Evolutionary conservation across 768 basidiomycete genomes (phyloP).

Genomic region (Mrakia frigida): DNA sequence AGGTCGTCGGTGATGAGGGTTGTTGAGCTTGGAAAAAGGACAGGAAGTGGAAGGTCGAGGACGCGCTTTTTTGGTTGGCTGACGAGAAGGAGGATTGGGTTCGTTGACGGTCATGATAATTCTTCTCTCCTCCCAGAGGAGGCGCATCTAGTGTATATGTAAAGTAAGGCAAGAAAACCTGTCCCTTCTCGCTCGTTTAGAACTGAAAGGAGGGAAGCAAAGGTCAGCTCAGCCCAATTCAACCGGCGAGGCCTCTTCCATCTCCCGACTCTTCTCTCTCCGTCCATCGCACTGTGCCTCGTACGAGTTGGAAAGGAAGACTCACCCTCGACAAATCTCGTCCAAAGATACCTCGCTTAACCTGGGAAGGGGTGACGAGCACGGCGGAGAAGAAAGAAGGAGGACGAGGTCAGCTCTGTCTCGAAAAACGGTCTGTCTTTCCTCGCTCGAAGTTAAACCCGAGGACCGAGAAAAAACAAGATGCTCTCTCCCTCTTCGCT

Average conservation of each 20-base stretch:
- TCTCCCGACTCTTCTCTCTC: background rate
- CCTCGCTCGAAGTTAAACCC: background rate
- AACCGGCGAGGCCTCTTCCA: too few species aligned
- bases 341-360: constrained; percentile 30
- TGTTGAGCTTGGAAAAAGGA: too few species aligned
- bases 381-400: background rate
- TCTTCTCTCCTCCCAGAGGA: too few species aligned
- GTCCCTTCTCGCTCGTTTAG: background rate
- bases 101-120: too few species aligned
- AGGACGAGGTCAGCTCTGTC: background rate
- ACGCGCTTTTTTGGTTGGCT: too few species aligned
- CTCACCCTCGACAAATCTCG: constrained; percentile 27
- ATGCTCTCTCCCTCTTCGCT: background rate
- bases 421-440: background rate
- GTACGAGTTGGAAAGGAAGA: background rate
- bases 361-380: background rate
- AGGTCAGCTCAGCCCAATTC: background rate
- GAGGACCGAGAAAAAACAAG: background rate
- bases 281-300: background rate
- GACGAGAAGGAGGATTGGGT: too few species aligned
- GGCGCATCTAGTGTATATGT: background rate
- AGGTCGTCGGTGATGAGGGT: too few species aligned
- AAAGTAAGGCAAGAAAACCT: too few species aligned
- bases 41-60: too few species aligned
- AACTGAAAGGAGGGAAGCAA: background rate